Evolutionary conservation across 177 flowering plant species (phyloP).

Genomic region (Vitis hybrid): DNA sequence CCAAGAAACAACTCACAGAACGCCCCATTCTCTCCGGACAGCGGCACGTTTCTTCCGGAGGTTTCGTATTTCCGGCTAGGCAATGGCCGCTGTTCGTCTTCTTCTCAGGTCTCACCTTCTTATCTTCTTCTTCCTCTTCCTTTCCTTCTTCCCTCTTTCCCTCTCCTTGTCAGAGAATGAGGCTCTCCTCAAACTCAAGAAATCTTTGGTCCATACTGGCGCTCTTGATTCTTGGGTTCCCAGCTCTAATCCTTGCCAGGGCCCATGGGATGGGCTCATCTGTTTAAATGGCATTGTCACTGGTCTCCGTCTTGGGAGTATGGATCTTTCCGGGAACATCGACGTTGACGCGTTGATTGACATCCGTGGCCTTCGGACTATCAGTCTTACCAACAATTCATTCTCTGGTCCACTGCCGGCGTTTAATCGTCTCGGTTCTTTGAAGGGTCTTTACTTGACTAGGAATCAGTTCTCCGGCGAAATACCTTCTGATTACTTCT

Average conservation of each 20-base stretch:
- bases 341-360: constrained; percentile 30
- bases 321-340: constrained; percentile 22
- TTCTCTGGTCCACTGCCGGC: constrained; percentile 54
- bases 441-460: constrained; percentile 35
- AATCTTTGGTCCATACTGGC: constrained; percentile 5
- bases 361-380: constrained; percentile 27
- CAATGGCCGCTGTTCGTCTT: constrained; percentile 45
- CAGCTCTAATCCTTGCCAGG: constrained; percentile 25
- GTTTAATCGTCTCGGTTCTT: constrained; percentile 34
- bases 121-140: constrained; percentile 15
- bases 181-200: constrained; percentile 40
- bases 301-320: constrained; percentile 17
- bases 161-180: constrained; percentile 28
- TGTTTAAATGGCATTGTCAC: constrained; percentile 25
- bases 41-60: constrained; percentile 1
- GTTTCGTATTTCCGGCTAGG: not conserved
- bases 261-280: constrained; percentile 30
- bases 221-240: constrained; percentile 21
- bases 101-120: constrained; percentile 12
- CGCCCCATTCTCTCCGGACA: constrained; percentile 17
- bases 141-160: constrained; percentile 6
- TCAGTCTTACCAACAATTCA: constrained; percentile 40
- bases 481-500: constrained; percentile 41
- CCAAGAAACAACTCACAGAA: not conserved
- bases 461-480: constrained; percentile 47